Percentiles rank a stretch among this genome's conserved stretches.
Conservation (phyloP, 768 basidiomycete species). For the Tephrocybe sp. region DNA sequence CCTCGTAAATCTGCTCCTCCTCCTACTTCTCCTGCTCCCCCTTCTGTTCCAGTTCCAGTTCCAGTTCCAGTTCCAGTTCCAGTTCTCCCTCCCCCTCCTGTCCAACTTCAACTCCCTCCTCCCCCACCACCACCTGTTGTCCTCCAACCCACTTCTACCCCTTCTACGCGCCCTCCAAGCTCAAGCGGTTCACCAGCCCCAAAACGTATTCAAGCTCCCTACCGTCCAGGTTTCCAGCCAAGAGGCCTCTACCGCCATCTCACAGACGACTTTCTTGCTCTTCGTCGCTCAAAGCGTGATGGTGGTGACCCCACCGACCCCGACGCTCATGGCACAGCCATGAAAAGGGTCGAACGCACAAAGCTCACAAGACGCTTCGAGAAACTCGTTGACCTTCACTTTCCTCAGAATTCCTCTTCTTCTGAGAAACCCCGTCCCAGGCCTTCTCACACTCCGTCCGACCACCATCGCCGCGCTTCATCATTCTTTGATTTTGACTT, state of each 20-base stretch:
- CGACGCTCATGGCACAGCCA: slow-evolving; percentile 20
- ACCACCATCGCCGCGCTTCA: slow-evolving; percentile 35
- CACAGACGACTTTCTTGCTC: slow-evolving; percentile 77
- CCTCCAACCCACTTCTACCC: background rate
- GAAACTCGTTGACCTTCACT: slow-evolving; percentile 79
- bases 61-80: background rate
- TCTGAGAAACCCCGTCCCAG: background rate
- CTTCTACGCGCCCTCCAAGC: background rate
- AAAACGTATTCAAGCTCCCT: slow-evolving; percentile 49
- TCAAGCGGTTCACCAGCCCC: background rate
- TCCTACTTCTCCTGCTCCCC: background rate
- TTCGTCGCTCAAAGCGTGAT: slow-evolving; percentile 36
- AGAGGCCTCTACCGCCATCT: slow-evolving; percentile 75
- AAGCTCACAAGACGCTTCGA: slow-evolving; percentile 85
- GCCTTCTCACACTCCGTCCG: background rate
- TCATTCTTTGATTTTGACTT: slow-evolving; percentile 76
- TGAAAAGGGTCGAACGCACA: slow-evolving; percentile 71
- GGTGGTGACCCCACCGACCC: slow-evolving; percentile 28
- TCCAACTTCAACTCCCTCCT: background rate
- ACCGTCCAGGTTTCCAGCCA: slow-evolving; percentile 93
- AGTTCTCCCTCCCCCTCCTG: slow-evolving; percentile 3
- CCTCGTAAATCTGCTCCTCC: too few relatives aligned
- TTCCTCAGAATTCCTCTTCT: slow-evolving; percentile 28
- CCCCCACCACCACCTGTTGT: background rate
- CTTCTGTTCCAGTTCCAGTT: slow-evolving; percentile 2